These are phyloP conservation scores for Fraxinus angustifolia DNA, from an alignment of 305 asterid genomes.

Conservation along the genomic window DNA sequence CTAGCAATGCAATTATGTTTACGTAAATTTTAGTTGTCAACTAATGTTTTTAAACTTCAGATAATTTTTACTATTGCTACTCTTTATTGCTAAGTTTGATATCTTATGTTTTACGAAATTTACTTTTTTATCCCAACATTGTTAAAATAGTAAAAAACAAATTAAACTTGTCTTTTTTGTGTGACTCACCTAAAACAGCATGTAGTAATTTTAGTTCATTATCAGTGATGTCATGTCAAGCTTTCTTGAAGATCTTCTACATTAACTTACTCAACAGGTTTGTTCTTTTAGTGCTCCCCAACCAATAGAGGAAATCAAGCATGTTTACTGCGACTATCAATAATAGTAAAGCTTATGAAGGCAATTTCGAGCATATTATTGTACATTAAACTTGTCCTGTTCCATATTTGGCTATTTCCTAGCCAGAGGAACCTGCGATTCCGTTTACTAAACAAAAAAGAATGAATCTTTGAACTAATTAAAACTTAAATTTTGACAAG, in stretches of 20 bases:
- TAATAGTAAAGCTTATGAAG: neutral
- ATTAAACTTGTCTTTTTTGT: neutral
- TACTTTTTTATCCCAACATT: neutral
- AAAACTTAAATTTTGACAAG: neutral
- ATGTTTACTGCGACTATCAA: neutral
- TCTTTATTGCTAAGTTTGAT: constrained; percentile 8
- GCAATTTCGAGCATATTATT: neutral
- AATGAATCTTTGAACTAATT: neutral
- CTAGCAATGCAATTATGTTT: neutral
- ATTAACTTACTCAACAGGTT: neutral
- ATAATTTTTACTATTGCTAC: neutral
- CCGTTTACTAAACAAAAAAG: neutral
- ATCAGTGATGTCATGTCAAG: neutral
- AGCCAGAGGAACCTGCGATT: neutral
- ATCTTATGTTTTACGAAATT: neutral
- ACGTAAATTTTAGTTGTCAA: neutral
- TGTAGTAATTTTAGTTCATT: neutral
- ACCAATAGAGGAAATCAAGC: neutral
- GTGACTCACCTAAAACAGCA: neutral
- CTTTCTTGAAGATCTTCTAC: neutral
- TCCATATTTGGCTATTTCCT: neutral
- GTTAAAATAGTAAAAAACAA: neutral
- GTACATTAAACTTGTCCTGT: neutral
- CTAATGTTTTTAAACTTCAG: constrained; percentile 6
- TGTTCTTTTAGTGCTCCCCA: neutral